Evolutionary conservation across 176 grass and related monocot genomes (phyloP).

Genomic region (Echinochloa phyllopogon): DNA sequence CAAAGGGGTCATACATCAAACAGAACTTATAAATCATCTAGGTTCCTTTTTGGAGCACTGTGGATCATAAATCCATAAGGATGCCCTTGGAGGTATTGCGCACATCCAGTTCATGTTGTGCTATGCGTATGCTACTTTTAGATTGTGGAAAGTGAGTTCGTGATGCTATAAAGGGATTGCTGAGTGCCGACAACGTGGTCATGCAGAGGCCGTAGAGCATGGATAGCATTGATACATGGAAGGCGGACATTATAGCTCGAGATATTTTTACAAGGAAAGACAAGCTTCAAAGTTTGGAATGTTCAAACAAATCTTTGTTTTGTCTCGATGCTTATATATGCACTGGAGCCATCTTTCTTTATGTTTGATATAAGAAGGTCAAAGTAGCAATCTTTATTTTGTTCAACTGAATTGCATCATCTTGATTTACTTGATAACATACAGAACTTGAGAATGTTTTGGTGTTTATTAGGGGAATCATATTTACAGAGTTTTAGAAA

Average conservation of each 20-base stretch:
- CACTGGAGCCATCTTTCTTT: no score
- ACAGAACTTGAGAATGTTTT: not conserved
- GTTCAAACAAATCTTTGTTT: not conserved
- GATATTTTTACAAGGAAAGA: not conserved
- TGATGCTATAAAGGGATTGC: conserved; percentile 42
- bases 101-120: conserved; percentile 41
- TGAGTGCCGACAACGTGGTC: conserved; percentile 32
- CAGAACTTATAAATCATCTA: conserved; percentile 47
- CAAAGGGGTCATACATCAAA: conserved; percentile 7
- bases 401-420: conserved; percentile 12
- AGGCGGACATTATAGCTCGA: not conserved
- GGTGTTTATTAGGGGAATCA: not conserved
- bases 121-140: conserved; percentile 28
- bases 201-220: conserved; percentile 19
- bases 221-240: conserved; percentile 49
- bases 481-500: no score
- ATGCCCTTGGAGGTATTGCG: conserved; percentile 33
- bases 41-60: conserved; percentile 35
- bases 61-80: conserved; percentile 42
- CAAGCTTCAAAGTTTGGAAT: not conserved
- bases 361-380: not conserved
- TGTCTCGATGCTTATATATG: no score
- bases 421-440: conserved; percentile 22
- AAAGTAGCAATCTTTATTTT: conserved; percentile 21
- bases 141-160: conserved; percentile 28